Percentiles rank a stretch among this genome's conserved stretches.
Evolutionary conservation across 1,139 yeast species (phyloP).

Genomic region (Lodderomyces orthopsilosis): DNA sequence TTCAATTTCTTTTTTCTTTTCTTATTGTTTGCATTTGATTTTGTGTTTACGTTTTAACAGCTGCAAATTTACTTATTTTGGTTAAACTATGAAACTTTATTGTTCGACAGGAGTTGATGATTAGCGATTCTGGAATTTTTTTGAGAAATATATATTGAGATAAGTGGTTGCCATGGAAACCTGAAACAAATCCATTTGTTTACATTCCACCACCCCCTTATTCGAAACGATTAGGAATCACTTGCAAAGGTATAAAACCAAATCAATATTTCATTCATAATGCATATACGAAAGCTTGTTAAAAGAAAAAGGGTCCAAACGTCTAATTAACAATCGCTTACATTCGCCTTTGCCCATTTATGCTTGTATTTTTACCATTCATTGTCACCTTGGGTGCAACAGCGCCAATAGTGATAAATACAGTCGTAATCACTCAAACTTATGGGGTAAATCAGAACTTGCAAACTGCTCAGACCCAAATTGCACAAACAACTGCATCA

Average conservation of each 20-base stretch:
- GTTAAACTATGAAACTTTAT: background rate
- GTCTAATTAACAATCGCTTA: background rate
- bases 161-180: background rate
- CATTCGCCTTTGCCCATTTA: background rate
- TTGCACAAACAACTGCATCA: background rate
- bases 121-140: constrained; percentile 1
- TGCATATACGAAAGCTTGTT: background rate
- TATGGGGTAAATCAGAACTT: background rate
- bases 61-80: constrained; percentile 1
- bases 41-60: background rate
- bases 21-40: background rate
- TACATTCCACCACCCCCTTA: background rate
- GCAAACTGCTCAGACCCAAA: background rate
- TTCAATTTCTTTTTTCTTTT: background rate
- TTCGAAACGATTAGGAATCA: background rate
- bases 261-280: background rate
- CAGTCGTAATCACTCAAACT: constrained; percentile 5
- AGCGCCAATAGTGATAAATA: constrained; percentile 1
- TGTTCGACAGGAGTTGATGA: background rate
- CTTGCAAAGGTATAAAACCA: background rate
- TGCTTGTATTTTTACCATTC: constrained; percentile 2
- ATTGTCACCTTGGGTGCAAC: background rate
- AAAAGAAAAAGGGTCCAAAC: background rate
- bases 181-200: background rate
- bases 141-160: background rate